Evolutionary conservation across 2,329 filamentous ascomycete species (phyloP).

Genomic region (Bipolaris oryzae): DNA sequence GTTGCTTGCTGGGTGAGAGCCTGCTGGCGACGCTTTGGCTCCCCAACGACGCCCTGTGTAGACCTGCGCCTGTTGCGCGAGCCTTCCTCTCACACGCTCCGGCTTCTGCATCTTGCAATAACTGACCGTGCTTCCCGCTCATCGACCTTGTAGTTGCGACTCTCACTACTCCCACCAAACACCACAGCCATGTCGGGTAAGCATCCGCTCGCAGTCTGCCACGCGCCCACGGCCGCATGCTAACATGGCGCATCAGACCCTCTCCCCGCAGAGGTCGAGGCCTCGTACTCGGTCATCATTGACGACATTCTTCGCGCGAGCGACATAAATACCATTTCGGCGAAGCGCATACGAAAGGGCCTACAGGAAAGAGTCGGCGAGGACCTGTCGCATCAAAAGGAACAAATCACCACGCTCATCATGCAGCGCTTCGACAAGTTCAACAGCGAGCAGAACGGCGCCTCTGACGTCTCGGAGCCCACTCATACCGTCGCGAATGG

Average conservation of each 20-base stretch:
- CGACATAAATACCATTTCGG: constrained; percentile 68
- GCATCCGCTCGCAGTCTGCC: constrained; percentile 9
- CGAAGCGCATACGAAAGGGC: constrained; percentile 68
- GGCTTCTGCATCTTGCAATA: constrained; percentile 1
- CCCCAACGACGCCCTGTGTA: constrained; percentile 16
- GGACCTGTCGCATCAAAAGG: constrained; percentile 67
- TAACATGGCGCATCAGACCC: constrained; percentile 30
- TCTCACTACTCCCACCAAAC: constrained; percentile 1
- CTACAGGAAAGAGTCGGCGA: constrained; percentile 65
- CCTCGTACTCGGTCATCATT: constrained; percentile 63
- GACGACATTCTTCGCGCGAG: constrained; percentile 65
- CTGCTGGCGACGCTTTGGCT: constrained; percentile 1
- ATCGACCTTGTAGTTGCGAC: constrained; percentile 3
- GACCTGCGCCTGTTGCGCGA: constrained; percentile 10
- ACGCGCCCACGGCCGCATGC: constrained; percentile 11
- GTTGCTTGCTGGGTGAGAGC: constrained; percentile 17
- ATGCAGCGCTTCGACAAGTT: constrained; percentile 58
- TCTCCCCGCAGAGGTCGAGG: constrained; percentile 56
- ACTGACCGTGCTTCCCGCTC: neutral
- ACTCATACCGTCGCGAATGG: constrained; percentile 48
- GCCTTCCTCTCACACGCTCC: constrained; percentile 7
- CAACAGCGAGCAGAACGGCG: constrained; percentile 44
- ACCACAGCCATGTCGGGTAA: constrained; percentile 41
- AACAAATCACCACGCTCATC: constrained; percentile 55
- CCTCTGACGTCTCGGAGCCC: constrained; percentile 45